Percentiles rank a stretch among this genome's conserved stretches.
phyloP scores from a whole-genome alignment of 1,284 basidiomycete genomes.

The Cryptococcus maquisensis region DNA sequence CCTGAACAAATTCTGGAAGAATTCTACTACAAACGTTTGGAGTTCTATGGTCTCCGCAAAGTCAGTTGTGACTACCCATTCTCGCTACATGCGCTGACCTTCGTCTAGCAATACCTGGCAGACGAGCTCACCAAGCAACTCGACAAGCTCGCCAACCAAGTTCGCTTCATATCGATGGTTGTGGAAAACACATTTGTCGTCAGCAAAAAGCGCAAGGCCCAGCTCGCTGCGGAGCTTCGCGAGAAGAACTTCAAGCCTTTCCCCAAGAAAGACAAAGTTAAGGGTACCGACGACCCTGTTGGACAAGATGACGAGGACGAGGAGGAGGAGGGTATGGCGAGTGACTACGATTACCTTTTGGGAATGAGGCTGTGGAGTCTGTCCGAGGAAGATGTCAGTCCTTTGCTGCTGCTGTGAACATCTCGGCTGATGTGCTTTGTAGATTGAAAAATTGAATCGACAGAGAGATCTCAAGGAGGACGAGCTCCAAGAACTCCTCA shows the following conservation, averaged over 20 bases:
- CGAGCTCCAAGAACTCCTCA: conserved; percentile 75
- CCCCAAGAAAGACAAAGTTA: conserved; percentile 64
- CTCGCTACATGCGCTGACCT: not conserved
- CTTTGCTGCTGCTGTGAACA: not conserved
- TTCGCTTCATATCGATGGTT: conserved; percentile 96
- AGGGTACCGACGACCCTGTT: conserved; percentile 66
- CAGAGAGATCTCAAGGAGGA: conserved; percentile 79
- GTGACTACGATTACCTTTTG: conserved; percentile 91
- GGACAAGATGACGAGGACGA: conserved; percentile 59
- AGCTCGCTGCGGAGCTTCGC: conserved; percentile 80
- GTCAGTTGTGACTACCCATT: conserved; percentile 48
- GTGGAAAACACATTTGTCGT: conserved; percentile 83
- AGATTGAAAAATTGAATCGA: conserved; percentile 80
- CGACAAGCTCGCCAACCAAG: conserved; percentile 89
- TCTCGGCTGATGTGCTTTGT: not conserved
- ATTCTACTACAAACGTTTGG: conserved; percentile 84
- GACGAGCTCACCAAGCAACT: conserved; percentile 77
- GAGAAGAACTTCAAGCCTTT: conserved; percentile 82
- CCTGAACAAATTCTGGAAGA: conserved; percentile 92
- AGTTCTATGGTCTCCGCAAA: conserved; percentile 93
- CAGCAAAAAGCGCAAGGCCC: conserved; percentile 84
- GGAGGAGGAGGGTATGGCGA: conserved; percentile 52
- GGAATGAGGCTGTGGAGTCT: conserved; percentile 94
- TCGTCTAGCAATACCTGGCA: conserved; percentile 70
- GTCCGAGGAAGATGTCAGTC: conserved; percentile 71